phyloP scores from a whole-genome alignment of 1,284 basidiomycete genomes.

The Cryptococcus depauperatus region DNA sequence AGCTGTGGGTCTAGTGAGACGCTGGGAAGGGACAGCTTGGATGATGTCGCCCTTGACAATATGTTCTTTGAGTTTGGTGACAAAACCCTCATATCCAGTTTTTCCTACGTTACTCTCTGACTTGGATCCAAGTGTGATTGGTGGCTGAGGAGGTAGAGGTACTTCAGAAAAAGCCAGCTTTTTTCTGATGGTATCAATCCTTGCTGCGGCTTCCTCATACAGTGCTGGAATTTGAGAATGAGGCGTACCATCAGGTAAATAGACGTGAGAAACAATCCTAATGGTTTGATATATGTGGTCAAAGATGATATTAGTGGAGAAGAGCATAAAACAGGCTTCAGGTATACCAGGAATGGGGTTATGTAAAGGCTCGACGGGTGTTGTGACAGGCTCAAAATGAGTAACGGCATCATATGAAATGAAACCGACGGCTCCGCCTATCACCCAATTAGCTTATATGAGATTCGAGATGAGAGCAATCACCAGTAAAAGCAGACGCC shows the following conservation, averaged over 20 bases:
- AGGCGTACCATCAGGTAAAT: constrained; percentile 55
- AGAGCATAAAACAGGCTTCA: constrained; percentile 94
- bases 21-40: constrained; percentile 94
- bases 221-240: constrained; percentile 59
- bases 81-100: constrained; percentile 84
- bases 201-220: constrained; percentile 71
- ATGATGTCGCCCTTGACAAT: constrained; percentile 97
- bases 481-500: constrained; percentile 79
- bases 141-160: constrained; percentile 51
- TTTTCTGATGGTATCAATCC: constrained; percentile 66
- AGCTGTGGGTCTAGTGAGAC: constrained; percentile 71
- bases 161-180: constrained; percentile 55
- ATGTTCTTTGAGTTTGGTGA: constrained; percentile 85
- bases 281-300: constrained; percentile 94
- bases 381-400: constrained; percentile 92
- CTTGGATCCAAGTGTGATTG: constrained; percentile 53
- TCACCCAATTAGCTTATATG: constrained; percentile 58
- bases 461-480: constrained; percentile 51
- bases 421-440: constrained; percentile 93
- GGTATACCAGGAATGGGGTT: constrained; percentile 75
- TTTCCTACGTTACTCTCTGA: constrained; percentile 87
- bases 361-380: constrained; percentile 52
- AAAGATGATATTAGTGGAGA: constrained; percentile 88
- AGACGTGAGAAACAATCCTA: constrained; percentile 92
- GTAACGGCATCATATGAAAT: constrained; percentile 94